Conservation (phyloP, 805 yeast species). For the Zygotorulaspora florentina region DNA sequence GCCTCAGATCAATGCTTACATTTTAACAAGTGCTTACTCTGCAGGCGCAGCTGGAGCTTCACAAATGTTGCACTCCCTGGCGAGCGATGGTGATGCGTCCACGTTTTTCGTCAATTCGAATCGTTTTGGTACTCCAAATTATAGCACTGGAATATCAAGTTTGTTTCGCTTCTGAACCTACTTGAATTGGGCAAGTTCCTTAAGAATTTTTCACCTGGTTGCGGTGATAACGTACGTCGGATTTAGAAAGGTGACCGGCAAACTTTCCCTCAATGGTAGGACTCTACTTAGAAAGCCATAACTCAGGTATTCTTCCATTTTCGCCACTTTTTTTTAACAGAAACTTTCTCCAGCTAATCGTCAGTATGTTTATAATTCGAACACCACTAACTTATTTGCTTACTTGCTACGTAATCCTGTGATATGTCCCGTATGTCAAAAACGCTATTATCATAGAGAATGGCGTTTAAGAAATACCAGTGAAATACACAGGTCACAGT, state of each 20-base stretch:
- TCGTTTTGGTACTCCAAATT: slow-evolving; percentile 50
- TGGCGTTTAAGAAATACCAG: slow-evolving; percentile 9
- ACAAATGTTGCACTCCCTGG: slow-evolving; percentile 41
- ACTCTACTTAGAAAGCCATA: slow-evolving; percentile 50
- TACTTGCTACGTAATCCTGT: slow-evolving; percentile 57
- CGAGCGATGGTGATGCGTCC: slow-evolving; percentile 48
- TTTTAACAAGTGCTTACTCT: slow-evolving; percentile 43
- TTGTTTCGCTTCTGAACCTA: slow-evolving; percentile 41
- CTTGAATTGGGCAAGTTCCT: slow-evolving; percentile 46
- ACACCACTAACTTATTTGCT: slow-evolving; percentile 55
- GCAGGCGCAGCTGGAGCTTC: slow-evolving; percentile 44
- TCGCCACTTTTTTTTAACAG: slow-evolving; percentile 43
- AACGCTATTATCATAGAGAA: slow-evolving; percentile 11
- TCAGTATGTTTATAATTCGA: slow-evolving; percentile 54
- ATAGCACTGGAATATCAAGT: slow-evolving; percentile 19
- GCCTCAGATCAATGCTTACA: slow-evolving; percentile 46
- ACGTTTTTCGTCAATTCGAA: slow-evolving; percentile 42
- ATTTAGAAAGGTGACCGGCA: slow-evolving; percentile 54
- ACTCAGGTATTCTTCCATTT: slow-evolving; percentile 54
- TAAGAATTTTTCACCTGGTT: slow-evolving; percentile 56
- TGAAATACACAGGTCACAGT: slow-evolving; percentile 12
- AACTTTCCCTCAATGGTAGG: slow-evolving; percentile 47
- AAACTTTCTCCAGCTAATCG: slow-evolving; percentile 58
- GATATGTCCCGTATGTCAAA: slow-evolving; percentile 33
- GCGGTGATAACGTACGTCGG: slow-evolving; percentile 46